Evolutionary conservation across 768 basidiomycete genomes (phyloP), one percentile per base, ranked within the genome.

Genomic region (Suillus alpinus): DNA sequence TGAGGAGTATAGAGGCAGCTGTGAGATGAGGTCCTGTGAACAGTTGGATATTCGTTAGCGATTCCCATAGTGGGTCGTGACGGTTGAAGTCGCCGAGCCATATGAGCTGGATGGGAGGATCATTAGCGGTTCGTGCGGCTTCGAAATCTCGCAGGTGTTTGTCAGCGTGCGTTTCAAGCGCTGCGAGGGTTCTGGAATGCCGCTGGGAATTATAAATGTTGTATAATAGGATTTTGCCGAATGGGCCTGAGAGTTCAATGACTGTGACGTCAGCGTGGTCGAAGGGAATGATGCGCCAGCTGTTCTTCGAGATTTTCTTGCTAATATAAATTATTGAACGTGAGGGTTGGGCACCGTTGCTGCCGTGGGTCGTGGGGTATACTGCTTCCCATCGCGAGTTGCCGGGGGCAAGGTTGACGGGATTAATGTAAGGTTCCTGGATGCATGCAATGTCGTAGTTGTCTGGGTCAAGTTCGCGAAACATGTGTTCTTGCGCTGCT

Each of bases 71-170:
- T 0, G 72, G 75, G 65, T 80, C 75, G 60, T 81, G 78, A 18
- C 71, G 51, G 59, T 80, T 80, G 68, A 79, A 80, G 64, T 80
- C 74, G 0, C 80, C 74, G 0, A 65, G 41, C 78, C 76, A 79
- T 3, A 77, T 59, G 6, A 71, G 31, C 31, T 70, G 59, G 31
- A 6, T 6, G 31, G 2, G 2, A 6, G 31, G 31, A 3, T 2
- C 6, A 6, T 31, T 31, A 6, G 31, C 31, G 31, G 31, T 31
- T 31, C n/a, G n/a, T n/a, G n/a, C n/a, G n/a, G n/a, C n/a, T n/a
- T 31, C 31, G 31, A 3, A 31, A 2, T 31, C 31, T 2, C 6
- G 31, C 31, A 9, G 2, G 43, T 2, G 32, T 53, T 40, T 23
- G 32, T 59, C 23, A 2, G 41, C 6, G 34, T 51, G 40, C 18